Base-by-base conservation (phyloP, 192 early-diverging fungal species). In the Backusella psychrophila region DNA sequence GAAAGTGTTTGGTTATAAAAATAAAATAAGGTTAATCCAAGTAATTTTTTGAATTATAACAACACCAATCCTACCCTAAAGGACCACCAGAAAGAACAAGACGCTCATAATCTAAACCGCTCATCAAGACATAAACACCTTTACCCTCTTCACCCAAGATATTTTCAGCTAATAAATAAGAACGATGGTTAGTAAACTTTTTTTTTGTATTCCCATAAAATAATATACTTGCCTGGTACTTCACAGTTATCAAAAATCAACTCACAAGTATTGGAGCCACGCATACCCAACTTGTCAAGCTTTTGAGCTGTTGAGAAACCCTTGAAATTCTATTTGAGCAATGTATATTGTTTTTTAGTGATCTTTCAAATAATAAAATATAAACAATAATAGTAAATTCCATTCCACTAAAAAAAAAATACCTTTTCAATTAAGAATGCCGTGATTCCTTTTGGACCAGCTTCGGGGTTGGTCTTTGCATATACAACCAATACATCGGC, bases 41-140 rank as follows among this genome's bases (percentile, higher is more conserved):
- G 9, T 19, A 15, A 15, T 44, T 44, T 71, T 17, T 71, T n/a
- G 19, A 23, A 29, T 15, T 71, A 71, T 44, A 21, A 38, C 15
- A 36, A 23, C 17, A n/a, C 33, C 6, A 12, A 14, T 63, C 76
- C 65, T 85, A 89, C 86, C 95, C 97, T 4, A 97, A 83, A 12
- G 96, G 96, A 8, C 96, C 96, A 70, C 93, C 97, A 14, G 95
- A 92, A 14, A 98, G 87, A 17, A 97, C 96, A 23, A 96, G 83
- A 46, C 97, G 89, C 82, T 97, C 97, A 71, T 93, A 83, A 72
- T 97, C 96, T 8, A 98, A 84, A n/a, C 96, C 96, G 74, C 91
- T 93, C 96, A 98, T 98, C 34, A 97, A 85, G 2, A 98, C 96
- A 80, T 98, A 97, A 11, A 97, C 96, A 49, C 97, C 97, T 75